A percentile compares a stretch with the other conserved stretches of the same genome.
Evolutionary conservation across 768 basidiomycete genomes (phyloP).

Genomic region (Psilocybe cubensis): DNA sequence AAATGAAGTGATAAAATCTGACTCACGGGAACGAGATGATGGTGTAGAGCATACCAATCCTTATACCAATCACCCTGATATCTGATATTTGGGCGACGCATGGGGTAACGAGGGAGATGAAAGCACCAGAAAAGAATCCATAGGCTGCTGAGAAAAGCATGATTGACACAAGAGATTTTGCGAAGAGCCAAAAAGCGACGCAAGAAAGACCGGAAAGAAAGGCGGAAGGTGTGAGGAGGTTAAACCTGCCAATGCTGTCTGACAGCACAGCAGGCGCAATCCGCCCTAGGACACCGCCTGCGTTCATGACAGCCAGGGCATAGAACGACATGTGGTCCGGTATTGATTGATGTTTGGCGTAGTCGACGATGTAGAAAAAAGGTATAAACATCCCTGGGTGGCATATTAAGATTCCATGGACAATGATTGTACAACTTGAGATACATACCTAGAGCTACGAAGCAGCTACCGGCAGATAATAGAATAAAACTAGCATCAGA

Average conservation of each 20-base stretch:
- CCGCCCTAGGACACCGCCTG: slow-evolving; percentile 67
- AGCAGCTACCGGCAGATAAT: slow-evolving; percentile 54
- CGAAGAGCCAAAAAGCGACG: slow-evolving; percentile 59
- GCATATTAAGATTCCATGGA: background rate
- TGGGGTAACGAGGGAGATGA: slow-evolving; percentile 68
- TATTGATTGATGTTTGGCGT: slow-evolving; percentile 48
- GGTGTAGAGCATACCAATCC: slow-evolving; percentile 68
- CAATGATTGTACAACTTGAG: background rate
- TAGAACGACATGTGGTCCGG: slow-evolving; percentile 48
- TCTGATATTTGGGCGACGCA: slow-evolving; percentile 72
- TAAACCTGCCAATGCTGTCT: slow-evolving; percentile 68
- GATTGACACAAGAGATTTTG: slow-evolving; percentile 41
- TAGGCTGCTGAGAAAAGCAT: slow-evolving; percentile 58
- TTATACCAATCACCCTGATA: slow-evolving; percentile 56
- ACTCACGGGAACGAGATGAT: slow-evolving; percentile 75
- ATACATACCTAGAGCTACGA: slow-evolving; percentile 60
- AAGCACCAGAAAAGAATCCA: slow-evolving; percentile 70
- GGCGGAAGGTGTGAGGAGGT: slow-evolving; percentile 64
- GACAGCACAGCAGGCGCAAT: slow-evolving; percentile 65
- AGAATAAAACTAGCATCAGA: slow-evolving; percentile 56
- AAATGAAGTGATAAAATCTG: slow-evolving; percentile 4
- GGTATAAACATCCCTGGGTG: slow-evolving; percentile 68
- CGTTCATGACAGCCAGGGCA: slow-evolving; percentile 70
- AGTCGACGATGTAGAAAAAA: slow-evolving; percentile 70
- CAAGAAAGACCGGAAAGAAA: slow-evolving; percentile 65